Base-by-base conservation (phyloP, 2,329 filamentous ascomycete genomes). In the Ascochyta pisi region DNA sequence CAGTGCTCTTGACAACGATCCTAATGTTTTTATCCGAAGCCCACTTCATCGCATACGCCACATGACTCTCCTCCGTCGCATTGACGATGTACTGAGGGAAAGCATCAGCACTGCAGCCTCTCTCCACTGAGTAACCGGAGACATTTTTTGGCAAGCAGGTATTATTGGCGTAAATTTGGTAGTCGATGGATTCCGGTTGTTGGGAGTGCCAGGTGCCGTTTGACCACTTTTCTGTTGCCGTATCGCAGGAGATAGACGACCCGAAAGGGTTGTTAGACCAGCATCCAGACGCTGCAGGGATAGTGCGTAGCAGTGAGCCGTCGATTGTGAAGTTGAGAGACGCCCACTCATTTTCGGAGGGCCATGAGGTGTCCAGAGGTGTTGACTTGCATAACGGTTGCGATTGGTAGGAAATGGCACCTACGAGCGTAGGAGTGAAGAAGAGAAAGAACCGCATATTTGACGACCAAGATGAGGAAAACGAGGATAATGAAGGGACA, bases 71-170 rank as follows among this genome's bases (percentile, higher is more conserved):
- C 0, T 60, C 65, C 0, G 68, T 72, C 4, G 70, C 72, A 39
- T 75, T 74, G 15, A 77, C 69, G 15, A 76, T 64, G 43, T 76
- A 77, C 15, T 57, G 56, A 1, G 73, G 71, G 23, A 73, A 57
- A 0, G 63, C 73, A 1, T 72, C 68, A 5, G 73, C 56, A 13
- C 39, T 58, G 46, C 75, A 77, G 0, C 69, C 71, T 10, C 53
- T 51, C 0, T 45, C 60, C 9, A 62, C 48, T 4, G 42, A 55
- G 26, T 71, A 76, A 0, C 69, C 73, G 6, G 52, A 31, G 0
- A 47, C 58, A 6, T 50, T 57, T 1, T 65, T 65, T 0, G 75
- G 73, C 1, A 77, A 7, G 22, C 75, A 76, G 0, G 74, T 71
- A 19, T 74, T 70, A 48, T 76, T 75, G 0, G 69, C 63, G 39